These are phyloP conservation scores for Triticum dicoccoides DNA, from an alignment of 176 grass and related monocot genomes.

Conservation along the genomic window DNA sequence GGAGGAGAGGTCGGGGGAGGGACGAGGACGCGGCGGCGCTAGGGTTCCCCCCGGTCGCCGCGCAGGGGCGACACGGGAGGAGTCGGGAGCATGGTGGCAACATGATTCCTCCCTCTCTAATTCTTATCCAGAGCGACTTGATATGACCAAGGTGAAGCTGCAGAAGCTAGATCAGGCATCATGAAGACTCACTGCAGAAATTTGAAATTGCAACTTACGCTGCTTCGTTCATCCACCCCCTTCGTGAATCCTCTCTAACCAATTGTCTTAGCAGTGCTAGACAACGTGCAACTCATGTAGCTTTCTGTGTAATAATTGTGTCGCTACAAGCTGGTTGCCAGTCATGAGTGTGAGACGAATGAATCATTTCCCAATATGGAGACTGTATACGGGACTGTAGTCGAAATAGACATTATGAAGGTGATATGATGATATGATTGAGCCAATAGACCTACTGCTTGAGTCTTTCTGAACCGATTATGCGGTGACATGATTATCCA, in stretches of 20 bases:
- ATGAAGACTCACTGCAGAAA: not conserved
- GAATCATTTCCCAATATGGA: not conserved
- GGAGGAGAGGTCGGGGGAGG: no score
- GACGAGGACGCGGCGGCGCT: no score
- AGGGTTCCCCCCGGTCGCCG: no score
- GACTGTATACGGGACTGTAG: no score
- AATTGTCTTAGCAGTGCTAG: not conserved
- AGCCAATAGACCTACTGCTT: no score
- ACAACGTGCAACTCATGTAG: not conserved
- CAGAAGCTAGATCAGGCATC: conserved; percentile 37
- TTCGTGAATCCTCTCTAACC: not conserved
- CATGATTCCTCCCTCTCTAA: not conserved
- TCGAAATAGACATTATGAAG: no score
- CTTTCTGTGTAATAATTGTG: not conserved
- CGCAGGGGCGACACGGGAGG: no score
- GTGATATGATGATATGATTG: no score
- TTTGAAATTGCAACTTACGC: not conserved
- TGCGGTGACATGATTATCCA: no score
- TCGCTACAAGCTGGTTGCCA: not conserved
- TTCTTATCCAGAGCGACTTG: conserved; percentile 36
- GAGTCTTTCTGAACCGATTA: no score
- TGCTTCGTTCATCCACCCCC: not conserved
- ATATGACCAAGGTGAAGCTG: conserved; percentile 25
- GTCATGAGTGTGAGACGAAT: not conserved
- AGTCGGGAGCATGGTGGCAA: no score